A percentile compares a stretch with the other conserved stretches of the same genome.
Evolutionary conservation across 2,329 filamentous ascomycete genomes (phyloP).

Genomic region (Cordyceps farinosa): DNA sequence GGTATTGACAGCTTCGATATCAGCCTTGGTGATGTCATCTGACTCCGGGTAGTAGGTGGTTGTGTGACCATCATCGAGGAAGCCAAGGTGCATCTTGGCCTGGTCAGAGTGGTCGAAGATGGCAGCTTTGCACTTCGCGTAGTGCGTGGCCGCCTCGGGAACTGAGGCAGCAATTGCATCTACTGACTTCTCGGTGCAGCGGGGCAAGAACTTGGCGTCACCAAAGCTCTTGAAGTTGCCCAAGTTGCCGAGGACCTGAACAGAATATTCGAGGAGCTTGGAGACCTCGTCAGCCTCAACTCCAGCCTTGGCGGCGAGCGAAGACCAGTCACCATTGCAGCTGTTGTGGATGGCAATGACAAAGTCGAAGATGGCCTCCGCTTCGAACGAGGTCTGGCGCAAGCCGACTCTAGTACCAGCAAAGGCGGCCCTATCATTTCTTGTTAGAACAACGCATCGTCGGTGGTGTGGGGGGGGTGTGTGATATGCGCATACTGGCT

Average conservation of each 20-base stretch:
- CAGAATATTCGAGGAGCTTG: conserved; percentile 71
- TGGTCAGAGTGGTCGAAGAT: conserved; percentile 67
- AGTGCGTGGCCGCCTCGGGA: conserved; percentile 59
- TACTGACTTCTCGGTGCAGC: conserved; percentile 61
- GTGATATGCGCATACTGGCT: conserved; percentile 55
- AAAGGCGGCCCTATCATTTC: conserved; percentile 61
- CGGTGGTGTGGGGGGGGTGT: not conserved
- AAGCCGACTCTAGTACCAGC: conserved; percentile 74
- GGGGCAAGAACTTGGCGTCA: conserved; percentile 78
- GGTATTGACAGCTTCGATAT: conserved; percentile 68
- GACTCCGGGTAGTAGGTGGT: conserved; percentile 81
- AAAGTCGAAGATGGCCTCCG: conserved; percentile 76
- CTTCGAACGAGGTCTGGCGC: conserved; percentile 77
- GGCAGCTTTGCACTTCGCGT: conserved; percentile 64
- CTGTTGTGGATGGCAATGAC: conserved; percentile 69
- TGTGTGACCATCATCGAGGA: conserved; percentile 70
- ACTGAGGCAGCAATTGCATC: conserved; percentile 60
- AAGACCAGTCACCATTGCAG: conserved; percentile 66
- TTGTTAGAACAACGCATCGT: conserved; percentile 43
- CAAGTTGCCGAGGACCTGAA: conserved; percentile 74
- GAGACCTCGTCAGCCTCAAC: conserved; percentile 62
- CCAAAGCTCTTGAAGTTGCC: conserved; percentile 89
- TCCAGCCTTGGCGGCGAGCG: conserved; percentile 60
- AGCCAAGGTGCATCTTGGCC: conserved; percentile 71
- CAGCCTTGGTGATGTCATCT: conserved; percentile 66